Percentiles rank a stretch among this genome's conserved stretches.
Conservation (phyloP, 176 grass and related monocot genomes). For the Leersia perrieri region DNA sequence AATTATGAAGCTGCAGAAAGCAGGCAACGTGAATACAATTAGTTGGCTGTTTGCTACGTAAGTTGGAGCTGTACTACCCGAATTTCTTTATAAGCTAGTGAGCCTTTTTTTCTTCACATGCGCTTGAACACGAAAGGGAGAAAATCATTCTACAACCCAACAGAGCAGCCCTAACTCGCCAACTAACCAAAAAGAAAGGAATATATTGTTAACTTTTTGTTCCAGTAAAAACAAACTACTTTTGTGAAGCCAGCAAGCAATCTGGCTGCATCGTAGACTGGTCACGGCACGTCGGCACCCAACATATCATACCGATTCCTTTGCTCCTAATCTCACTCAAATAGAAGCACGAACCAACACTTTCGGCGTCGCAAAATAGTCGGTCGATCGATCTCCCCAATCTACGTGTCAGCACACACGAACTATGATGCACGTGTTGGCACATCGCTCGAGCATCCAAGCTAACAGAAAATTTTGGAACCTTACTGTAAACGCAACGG, state of each 20-base stretch:
- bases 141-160: background rate
- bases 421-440: background rate
- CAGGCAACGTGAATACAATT: too few relatives aligned
- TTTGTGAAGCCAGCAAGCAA: background rate
- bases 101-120: background rate
- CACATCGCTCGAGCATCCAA: background rate
- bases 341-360: background rate
- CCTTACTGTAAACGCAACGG: background rate
- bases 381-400: background rate
- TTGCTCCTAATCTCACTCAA: conserved; percentile 39
- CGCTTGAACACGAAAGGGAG: background rate
- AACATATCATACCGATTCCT: conserved; percentile 3
- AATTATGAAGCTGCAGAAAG: too few relatives aligned
- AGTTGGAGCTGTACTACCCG: background rate
- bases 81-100: background rate
- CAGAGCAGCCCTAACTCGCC: background rate
- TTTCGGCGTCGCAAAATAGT: conserved; percentile 27
- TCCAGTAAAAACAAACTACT: background rate
- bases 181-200: background rate
- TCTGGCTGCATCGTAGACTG: background rate
- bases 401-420: background rate
- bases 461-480: background rate
- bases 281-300: background rate
- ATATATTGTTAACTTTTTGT: background rate
- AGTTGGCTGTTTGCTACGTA: background rate